phyloP scores from a whole-genome alignment of 2,329 filamentous ascomycete species.

The Xylariaceae sp. region DNA sequence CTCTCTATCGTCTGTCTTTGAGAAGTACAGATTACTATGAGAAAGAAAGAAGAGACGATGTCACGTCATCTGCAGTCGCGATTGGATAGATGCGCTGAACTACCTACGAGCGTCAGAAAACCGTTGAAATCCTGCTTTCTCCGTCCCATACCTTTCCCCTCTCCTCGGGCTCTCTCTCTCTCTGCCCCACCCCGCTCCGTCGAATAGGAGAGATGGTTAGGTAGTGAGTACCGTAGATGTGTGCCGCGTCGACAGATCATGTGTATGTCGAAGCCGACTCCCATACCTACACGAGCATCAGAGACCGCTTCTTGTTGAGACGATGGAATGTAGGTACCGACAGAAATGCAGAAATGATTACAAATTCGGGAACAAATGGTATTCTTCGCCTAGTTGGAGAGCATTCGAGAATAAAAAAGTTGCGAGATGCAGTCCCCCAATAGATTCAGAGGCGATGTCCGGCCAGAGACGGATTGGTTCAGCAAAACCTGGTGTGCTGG shows the following conservation, averaged over 20 bases:
- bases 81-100: neutral
- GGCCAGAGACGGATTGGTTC: slow-evolving; percentile 9
- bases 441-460: slow-evolving; percentile 19
- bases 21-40: no score
- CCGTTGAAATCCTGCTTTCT: neutral
- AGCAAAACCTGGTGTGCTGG: slow-evolving; percentile 2
- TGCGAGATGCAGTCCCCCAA: slow-evolving; percentile 2
- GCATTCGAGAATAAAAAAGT: slow-evolving; percentile 6
- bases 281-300: no score
- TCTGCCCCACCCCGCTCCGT: neutral
- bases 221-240: neutral
- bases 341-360: no score
- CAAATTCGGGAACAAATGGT: no score
- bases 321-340: no score
- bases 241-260: no score
- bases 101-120: neutral
- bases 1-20: neutral
- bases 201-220: neutral
- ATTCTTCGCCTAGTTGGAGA: neutral
- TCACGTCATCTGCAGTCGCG: neutral
- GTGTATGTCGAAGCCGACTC: no score
- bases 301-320: no score
- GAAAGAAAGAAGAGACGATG: neutral
- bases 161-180: neutral
- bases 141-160: neutral